phyloP scores from a whole-genome alignment of 202 grass and related monocot species.

The Hordeum pubiflorum region DNA sequence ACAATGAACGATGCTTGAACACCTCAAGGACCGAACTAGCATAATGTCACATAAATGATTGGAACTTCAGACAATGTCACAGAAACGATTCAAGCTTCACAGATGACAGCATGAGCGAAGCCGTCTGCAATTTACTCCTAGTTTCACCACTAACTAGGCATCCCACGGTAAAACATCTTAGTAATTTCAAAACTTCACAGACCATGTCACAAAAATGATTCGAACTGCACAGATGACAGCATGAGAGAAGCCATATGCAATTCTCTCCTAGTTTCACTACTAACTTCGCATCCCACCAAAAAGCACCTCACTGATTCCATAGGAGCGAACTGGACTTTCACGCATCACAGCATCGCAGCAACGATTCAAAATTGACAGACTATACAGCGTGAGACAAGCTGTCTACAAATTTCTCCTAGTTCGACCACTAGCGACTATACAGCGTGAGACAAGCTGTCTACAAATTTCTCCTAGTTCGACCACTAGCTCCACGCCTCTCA shows the following conservation, averaged over 20 bases:
- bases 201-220: background rate
- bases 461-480: background rate
- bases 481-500: background rate
- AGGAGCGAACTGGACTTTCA: background rate
- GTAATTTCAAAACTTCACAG: background rate
- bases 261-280: background rate
- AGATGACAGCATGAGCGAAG: background rate
- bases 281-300: background rate
- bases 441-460: background rate
- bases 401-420: background rate
- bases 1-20: background rate
- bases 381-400: background rate
- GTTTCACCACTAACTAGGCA: background rate
- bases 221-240: background rate
- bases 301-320: background rate
- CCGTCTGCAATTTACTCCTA: background rate
- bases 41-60: background rate
- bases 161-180: background rate
- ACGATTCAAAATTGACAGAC: background rate
- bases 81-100: background rate
- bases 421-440: background rate
- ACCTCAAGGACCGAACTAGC: background rate
- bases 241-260: background rate
- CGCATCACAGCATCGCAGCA: background rate
- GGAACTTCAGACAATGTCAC: background rate